Evolutionary conservation across 225 moss, liverwort and hornwort species (phyloP).

Genomic region (Polytrichum commune): DNA sequence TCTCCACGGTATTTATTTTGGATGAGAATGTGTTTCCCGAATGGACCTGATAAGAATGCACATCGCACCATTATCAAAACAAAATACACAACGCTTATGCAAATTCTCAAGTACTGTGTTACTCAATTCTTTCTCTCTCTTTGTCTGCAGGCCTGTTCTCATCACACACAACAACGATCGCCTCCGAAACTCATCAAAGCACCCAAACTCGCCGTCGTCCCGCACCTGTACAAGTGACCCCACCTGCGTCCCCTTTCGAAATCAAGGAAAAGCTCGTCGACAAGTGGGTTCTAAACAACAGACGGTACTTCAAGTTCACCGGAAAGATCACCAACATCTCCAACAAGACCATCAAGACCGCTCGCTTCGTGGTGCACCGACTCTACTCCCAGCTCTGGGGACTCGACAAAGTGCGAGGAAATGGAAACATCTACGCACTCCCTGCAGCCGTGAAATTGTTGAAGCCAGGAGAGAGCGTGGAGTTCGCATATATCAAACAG

Average conservation of each 20-base stretch:
- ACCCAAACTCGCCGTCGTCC: background rate
- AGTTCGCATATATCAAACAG: conserved; percentile 30
- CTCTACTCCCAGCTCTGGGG: conserved; percentile 36
- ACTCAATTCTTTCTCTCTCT: no score
- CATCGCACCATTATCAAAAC: no score
- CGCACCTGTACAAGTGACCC: background rate
- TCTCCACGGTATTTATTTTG: no score
- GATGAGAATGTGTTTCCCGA: no score
- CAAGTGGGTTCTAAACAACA: conserved; percentile 21
- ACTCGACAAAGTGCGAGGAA: conserved; percentile 28
- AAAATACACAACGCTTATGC: no score
- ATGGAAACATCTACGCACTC: conserved; percentile 40
- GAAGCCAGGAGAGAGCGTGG: conserved; percentile 32
- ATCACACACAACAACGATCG: no score
- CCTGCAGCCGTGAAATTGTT: conserved; percentile 10
- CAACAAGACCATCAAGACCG: conserved; percentile 19
- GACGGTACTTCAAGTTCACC: conserved; percentile 26
- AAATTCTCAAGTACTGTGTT: no score
- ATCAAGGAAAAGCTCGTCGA: conserved; percentile 23
- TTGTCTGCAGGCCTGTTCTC: no score
- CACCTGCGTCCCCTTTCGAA: no score
- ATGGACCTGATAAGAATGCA: no score
- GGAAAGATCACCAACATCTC: conserved; percentile 45
- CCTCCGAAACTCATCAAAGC: no score
- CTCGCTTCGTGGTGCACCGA: conserved; percentile 37